These are phyloP conservation scores for Salvia sclarea DNA, from an alignment of 305 asterid genomes.

Conservation along the genomic window DNA sequence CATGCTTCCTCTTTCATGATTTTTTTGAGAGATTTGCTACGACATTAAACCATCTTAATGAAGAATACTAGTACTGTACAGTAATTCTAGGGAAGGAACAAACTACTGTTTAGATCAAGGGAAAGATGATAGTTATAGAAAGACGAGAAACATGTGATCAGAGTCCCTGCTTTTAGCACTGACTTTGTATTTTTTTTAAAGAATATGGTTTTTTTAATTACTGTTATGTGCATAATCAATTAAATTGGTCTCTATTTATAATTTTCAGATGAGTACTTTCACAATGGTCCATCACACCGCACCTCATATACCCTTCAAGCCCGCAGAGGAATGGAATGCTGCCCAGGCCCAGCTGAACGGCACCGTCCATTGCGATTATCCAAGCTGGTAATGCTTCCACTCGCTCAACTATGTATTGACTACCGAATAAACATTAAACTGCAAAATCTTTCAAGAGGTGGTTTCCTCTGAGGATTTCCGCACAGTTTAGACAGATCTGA, in stretches of 20 bases:
- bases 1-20: conserved; percentile 3
- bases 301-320: conserved; percentile 93
- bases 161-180: no score
- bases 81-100: no score
- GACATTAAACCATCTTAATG: background rate
- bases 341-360: conserved; percentile 98
- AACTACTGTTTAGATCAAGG: no score
- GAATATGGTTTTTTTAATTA: no score
- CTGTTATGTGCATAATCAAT: background rate
- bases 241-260: conserved; percentile 1
- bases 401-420: background rate
- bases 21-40: no score
- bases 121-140: no score
- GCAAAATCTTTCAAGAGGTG: background rate
- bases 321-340: conserved; percentile 85
- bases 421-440: background rate
- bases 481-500: no score
- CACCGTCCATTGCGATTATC: conserved; percentile 94
- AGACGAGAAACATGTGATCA: no score
- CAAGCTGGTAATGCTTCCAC: conserved; percentile 61
- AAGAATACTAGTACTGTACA: background rate
- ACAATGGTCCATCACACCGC: conserved; percentile 99
- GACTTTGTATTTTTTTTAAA: no score
- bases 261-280: conserved; percentile 91
- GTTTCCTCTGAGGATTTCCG: no score